phyloP scores from a whole-genome alignment of 179 eudicot species.

The Nepenthes alata region DNA sequence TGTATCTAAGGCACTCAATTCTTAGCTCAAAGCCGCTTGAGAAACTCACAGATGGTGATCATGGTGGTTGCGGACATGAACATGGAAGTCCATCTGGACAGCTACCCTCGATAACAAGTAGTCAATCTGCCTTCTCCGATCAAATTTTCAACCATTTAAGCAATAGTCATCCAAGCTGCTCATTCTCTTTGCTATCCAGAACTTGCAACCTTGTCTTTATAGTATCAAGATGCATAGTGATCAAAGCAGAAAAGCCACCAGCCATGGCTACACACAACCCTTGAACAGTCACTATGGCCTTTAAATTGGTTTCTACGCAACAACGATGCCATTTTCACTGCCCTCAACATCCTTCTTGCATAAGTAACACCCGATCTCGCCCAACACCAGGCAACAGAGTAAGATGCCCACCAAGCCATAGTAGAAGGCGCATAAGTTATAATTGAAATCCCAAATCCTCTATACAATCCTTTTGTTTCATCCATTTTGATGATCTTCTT shows the following conservation, averaged over 20 bases:
- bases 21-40: conserved; percentile 58
- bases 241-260: conserved; percentile 57
- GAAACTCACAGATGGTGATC: conserved; percentile 81
- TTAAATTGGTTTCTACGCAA: conserved; percentile 41
- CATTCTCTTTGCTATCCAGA: conserved; percentile 41
- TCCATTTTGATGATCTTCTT: conserved; percentile 35
- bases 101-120: conserved; percentile 64
- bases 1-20: conserved; percentile 32
- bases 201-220: conserved; percentile 78
- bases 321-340: conserved; percentile 6
- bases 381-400: conserved; percentile 53
- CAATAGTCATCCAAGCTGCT: conserved; percentile 27
- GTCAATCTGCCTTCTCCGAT: conserved; percentile 63
- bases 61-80: conserved; percentile 57
- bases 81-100: conserved; percentile 47
- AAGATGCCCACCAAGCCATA: conserved; percentile 70
- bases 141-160: conserved; percentile 7
- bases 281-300: conserved; percentile 57
- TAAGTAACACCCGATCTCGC: conserved; percentile 29
- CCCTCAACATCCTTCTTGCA: conserved; percentile 26
- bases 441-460: conserved; percentile 66
- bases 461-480: conserved; percentile 31
- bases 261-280: conserved; percentile 64
- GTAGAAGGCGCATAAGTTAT: too few relatives aligned
- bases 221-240: conserved; percentile 79